These are phyloP conservation scores for Zasmidium angulare DNA, from an alignment of 2,329 filamentous ascomycete species.

Conservation along the genomic window DNA sequence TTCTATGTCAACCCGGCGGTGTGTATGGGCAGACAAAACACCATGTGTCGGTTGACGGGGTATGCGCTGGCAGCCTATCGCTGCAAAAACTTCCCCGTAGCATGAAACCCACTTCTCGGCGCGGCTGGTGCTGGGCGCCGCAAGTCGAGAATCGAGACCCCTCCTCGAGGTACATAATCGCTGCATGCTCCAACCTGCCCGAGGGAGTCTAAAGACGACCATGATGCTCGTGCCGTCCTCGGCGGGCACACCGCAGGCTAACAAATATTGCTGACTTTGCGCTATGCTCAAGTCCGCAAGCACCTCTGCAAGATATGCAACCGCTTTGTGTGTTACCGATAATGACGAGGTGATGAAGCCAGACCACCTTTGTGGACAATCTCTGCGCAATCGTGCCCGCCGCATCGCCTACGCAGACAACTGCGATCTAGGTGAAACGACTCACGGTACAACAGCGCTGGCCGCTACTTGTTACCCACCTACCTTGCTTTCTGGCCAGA, in stretches of 20 bases:
- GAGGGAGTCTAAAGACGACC: not conserved
- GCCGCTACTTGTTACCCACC: not conserved
- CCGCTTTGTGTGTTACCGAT: conserved; percentile 9
- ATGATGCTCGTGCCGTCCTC: conserved; percentile 10
- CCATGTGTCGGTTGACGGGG: not conserved
- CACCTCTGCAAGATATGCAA: conserved; percentile 10
- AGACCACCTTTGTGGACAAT: conserved; percentile 3
- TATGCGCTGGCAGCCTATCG: conserved; percentile 9
- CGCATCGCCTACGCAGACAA: not conserved
- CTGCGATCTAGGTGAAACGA: conserved; percentile 3
- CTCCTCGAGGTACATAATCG: not conserved
- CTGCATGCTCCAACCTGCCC: not conserved
- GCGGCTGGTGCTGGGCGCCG: not conserved
- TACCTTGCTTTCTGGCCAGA: not conserved
- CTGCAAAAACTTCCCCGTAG: not conserved
- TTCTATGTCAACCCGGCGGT: conserved; percentile 8
- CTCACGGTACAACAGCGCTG: not conserved
- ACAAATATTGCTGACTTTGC: conserved; percentile 6
- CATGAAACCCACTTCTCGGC: conserved; percentile 8
- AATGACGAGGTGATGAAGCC: conserved; percentile 5
- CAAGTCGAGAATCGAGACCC: conserved; percentile 5
- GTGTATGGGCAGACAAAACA: not conserved
- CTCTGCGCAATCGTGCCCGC: conserved; percentile 3
- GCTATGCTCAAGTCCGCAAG: conserved; percentile 9
- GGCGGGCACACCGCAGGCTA: conserved; percentile 6